Base-by-base conservation (phyloP, 2,329 filamentous ascomycete genomes). In the Pyricularia pennisetigena region DNA sequence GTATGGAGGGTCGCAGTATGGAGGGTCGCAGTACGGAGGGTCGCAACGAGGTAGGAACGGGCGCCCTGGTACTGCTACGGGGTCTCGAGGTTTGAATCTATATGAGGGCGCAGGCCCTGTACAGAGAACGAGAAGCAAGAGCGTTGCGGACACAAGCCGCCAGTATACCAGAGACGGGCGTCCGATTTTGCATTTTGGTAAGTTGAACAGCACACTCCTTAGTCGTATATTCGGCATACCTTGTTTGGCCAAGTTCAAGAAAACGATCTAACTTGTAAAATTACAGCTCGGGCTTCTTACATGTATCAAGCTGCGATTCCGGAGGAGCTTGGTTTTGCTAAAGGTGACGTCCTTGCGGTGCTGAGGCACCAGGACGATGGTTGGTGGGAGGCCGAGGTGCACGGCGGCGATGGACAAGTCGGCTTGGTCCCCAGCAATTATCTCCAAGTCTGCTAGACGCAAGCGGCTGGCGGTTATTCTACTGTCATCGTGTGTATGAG, bases 371-470 rank as follows among this genome's bases (percentile, higher is more conserved):
- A 99, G 79, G 95, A 99, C 76, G 95, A 99, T 76, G 95, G 95
- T 24, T 99, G 95, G 95, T 99, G 96, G 95, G 95, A 99, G 81
- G 96, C 96, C 14, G 94, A 97, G 78, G 87, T 97, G 59, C 91
- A 94, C 64, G 89, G 89, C 28, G 83, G 85, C 71, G 85, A 83
- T 71, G 87, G 84, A 66, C 83, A 79, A 66, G 76, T 83, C 69
- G 88, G 88, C 70, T 81, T 90, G 74, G 87, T 90, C 71, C 88
- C 88, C 71, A 90, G 88, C 77, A 90, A 90, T 75, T 90, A 90
- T 73, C 81, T 90, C 69, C 84, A 88, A 76, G 79, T 83, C 63
- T 82, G 81, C 70, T 85, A n/a, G n/a, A n/a, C n/a, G n/a, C n/a
- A 74, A 76, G 64, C 54, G 20, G 23, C 32, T 29, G 28, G 24